These are phyloP conservation scores for Diaporthe caulivora DNA, from an alignment of 2,329 filamentous ascomycete species.

Conservation along the genomic window DNA sequence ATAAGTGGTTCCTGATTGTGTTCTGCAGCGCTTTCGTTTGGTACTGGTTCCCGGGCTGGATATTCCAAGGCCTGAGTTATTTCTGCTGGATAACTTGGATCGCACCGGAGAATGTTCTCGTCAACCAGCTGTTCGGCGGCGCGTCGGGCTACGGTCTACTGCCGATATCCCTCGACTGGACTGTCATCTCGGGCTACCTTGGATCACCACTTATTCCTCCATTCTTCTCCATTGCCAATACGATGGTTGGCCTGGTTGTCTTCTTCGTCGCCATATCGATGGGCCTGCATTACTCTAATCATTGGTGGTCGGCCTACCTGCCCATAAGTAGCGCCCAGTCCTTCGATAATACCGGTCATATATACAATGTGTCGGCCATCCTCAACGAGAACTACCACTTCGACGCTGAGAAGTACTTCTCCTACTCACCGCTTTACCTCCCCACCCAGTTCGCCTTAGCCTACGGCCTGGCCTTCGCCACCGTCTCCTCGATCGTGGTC, in stretches of 20 bases:
- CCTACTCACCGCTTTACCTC: slow-evolving; percentile 75
- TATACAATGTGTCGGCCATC: slow-evolving; percentile 73
- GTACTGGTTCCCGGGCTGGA: slow-evolving; percentile 69
- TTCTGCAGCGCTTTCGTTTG: slow-evolving; percentile 64
- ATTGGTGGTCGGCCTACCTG: slow-evolving; percentile 69
- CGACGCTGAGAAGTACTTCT: slow-evolving; percentile 70
- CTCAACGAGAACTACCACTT: slow-evolving; percentile 68
- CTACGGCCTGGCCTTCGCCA: slow-evolving; percentile 77
- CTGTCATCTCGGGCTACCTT: slow-evolving; percentile 61
- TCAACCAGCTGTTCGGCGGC: slow-evolving; percentile 63
- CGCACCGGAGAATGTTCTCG: slow-evolving; percentile 57
- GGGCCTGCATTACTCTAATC: slow-evolving; percentile 69
- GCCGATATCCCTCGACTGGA: slow-evolving; percentile 55
- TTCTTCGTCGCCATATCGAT: slow-evolving; percentile 70
- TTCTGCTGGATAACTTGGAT: slow-evolving; percentile 62
- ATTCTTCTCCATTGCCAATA: slow-evolving; percentile 69
- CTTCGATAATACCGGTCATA: slow-evolving; percentile 72
- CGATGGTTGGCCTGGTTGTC: slow-evolving; percentile 63
- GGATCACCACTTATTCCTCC: slow-evolving; percentile 63
- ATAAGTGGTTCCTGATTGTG: slow-evolving; percentile 71
- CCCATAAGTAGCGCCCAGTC: slow-evolving; percentile 71
- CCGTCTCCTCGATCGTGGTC: slow-evolving; percentile 70
- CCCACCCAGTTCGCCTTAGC: slow-evolving; percentile 71
- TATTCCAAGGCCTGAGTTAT: slow-evolving; percentile 62
- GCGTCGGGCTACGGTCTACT: slow-evolving; percentile 52